A percentile compares a stretch with the other conserved stretches of the same genome.
Conservation (phyloP, 108 stramenopile species). For the Aurantiochytrium sp. region DNA sequence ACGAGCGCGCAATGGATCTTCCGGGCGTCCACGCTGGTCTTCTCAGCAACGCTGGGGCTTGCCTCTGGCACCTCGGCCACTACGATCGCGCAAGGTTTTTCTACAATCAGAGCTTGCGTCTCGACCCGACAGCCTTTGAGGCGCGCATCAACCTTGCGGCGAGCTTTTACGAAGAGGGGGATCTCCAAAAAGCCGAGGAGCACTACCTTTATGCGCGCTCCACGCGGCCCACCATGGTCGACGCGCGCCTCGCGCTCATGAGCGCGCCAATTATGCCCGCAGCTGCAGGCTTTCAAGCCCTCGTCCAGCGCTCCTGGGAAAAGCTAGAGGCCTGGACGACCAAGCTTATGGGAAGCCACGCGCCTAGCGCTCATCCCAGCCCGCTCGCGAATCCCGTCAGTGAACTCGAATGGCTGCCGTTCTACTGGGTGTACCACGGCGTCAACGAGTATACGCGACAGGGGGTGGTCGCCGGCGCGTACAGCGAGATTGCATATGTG, state of each 20-base stretch:
- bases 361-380: not conserved
- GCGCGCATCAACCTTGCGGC: slow-evolving; percentile 32
- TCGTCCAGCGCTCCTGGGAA: not conserved
- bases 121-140: not conserved
- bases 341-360: not conserved
- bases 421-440: slow-evolving; percentile 52
- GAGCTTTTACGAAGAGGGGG: not conserved
- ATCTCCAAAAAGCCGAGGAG: not conserved
- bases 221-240: not conserved
- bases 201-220: not conserved
- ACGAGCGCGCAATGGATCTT: not conserved
- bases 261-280: not conserved
- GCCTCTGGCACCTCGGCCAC: not conserved
- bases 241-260: not conserved
- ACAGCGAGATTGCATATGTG: not conserved
- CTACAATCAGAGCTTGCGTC: not conserved
- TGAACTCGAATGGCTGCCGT: slow-evolving; percentile 42
- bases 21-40: not conserved
- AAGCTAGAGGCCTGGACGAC: not conserved
- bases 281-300: slow-evolving; percentile 41
- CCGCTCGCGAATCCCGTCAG: not conserved
- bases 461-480: slow-evolving; percentile 19
- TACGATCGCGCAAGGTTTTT: not conserved
- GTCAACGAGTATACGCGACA: slow-evolving; percentile 45
- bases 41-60: not conserved